Evolutionary conservation across 23 red algal genomes (phyloP).

Genomic region (Gracilariopsis chorda): DNA sequence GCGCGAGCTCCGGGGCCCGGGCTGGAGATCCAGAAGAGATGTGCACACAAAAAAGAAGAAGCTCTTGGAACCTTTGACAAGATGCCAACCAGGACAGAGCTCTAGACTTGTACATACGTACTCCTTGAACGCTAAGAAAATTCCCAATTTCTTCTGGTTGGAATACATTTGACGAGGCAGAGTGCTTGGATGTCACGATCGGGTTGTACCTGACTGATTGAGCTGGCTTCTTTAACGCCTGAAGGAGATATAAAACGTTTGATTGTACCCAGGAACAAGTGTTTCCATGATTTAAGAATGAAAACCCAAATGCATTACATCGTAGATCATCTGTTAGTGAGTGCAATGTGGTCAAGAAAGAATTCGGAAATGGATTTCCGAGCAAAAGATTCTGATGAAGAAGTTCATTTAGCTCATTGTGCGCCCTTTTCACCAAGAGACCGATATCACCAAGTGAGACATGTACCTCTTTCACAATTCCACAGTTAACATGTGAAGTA

Average conservation of each 20-base stretch:
- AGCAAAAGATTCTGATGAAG: neutral
- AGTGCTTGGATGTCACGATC: neutral
- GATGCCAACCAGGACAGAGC: neutral
- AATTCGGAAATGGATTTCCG: neutral
- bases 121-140: neutral
- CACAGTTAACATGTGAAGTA: neutral
- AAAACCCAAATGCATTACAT: neutral
- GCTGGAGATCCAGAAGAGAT: neutral
- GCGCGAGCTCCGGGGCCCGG: neutral
- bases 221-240: neutral
- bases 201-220: neutral
- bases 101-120: neutral
- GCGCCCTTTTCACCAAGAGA: neutral
- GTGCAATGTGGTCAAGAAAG: neutral
- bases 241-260: neutral
- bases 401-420: neutral
- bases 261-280: neutral
- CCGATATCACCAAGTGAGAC: neutral
- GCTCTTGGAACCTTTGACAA: neutral
- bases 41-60: neutral
- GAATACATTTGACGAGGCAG: neutral
- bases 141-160: neutral
- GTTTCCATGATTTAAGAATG: neutral
- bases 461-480: neutral
- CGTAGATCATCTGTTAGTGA: neutral